Percentiles rank a stretch among this genome's conserved stretches.
Evolutionary conservation across 306 rosid genomes (phyloP).

Genomic region (Medicago arabica): DNA sequence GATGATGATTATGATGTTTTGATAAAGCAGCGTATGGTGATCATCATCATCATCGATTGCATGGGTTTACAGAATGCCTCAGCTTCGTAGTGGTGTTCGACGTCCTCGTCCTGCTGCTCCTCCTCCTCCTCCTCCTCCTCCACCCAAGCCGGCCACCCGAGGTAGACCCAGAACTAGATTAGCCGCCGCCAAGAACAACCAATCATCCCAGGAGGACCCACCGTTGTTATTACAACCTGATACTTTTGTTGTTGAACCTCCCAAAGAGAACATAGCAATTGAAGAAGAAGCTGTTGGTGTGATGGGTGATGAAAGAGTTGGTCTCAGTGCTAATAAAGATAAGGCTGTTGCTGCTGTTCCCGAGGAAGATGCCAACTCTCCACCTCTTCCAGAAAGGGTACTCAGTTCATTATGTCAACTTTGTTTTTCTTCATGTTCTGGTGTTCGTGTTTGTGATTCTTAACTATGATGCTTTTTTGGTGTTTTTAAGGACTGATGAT

Average conservation of each 20-base stretch:
- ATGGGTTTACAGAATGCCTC: conserved; percentile 98
- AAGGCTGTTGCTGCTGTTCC: conserved; percentile 49
- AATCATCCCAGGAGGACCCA: conserved; percentile 8
- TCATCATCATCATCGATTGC: conserved; percentile 52
- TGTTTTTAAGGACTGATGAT: no score
- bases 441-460: no score
- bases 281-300: conserved; percentile 50
- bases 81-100: conserved; percentile 90
- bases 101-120: conserved; percentile 82
- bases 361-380: conserved; percentile 78
- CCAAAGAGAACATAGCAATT: conserved; percentile 23
- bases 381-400: conserved; percentile 87
- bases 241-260: neutral
- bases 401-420: no score
- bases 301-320: conserved; percentile 83
- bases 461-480: no score
- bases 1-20: no score
- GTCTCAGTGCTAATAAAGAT: conserved; percentile 87
- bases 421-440: neutral
- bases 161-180: conserved; percentile 73
- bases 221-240: conserved; percentile 44
- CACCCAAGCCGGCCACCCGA: conserved; percentile 42
- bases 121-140: conserved; percentile 43
- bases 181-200: conserved; percentile 55
- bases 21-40: conserved; percentile 54